phyloP scores from a whole-genome alignment of 805 yeast species.

The Wickerhamomyces hampshirensis region DNA sequence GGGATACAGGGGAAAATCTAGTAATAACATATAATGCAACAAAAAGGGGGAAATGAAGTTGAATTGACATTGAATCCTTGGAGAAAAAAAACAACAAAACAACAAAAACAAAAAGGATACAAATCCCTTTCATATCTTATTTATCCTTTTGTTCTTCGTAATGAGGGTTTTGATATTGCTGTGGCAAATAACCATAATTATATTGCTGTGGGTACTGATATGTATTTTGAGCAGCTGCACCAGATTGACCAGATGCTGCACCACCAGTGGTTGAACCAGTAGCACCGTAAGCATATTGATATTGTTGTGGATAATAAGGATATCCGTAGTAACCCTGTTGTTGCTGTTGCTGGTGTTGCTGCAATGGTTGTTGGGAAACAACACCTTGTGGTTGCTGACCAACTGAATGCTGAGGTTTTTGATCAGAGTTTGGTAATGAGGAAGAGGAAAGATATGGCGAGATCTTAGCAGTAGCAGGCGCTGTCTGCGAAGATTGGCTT shows the following conservation, averaged over 20 bases:
- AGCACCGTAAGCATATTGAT: constrained; percentile 14
- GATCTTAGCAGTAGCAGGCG: not conserved
- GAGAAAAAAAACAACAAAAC: not conserved
- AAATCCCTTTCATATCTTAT: too few species aligned
- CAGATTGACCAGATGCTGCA: constrained; percentile 5
- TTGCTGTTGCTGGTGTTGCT: constrained; percentile 6
- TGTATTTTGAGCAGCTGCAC: constrained; percentile 1
- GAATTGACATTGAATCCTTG: too few species aligned
- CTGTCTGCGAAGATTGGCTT: constrained; percentile 6
- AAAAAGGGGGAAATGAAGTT: too few species aligned
- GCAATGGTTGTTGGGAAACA: not conserved
- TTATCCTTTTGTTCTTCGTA: constrained; percentile 24
- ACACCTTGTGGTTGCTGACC: constrained; percentile 8
- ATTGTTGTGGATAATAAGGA: constrained; percentile 12
- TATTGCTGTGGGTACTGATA: constrained; percentile 22
- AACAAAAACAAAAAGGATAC: not conserved
- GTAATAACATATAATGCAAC: too few species aligned
- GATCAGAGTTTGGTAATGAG: constrained; percentile 16
- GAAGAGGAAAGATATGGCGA: constrained; percentile 24
- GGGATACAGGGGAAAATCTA: too few species aligned
- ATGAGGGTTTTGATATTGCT: constrained; percentile 20
- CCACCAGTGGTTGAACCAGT: constrained; percentile 7
- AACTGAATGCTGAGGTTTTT: constrained; percentile 3
- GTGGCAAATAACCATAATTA: constrained; percentile 22
- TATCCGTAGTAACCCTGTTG: constrained; percentile 16